These are phyloP conservation scores for Euphrasia confusa DNA, from an alignment of 257 asterid species.

Conservation along the genomic window DNA sequence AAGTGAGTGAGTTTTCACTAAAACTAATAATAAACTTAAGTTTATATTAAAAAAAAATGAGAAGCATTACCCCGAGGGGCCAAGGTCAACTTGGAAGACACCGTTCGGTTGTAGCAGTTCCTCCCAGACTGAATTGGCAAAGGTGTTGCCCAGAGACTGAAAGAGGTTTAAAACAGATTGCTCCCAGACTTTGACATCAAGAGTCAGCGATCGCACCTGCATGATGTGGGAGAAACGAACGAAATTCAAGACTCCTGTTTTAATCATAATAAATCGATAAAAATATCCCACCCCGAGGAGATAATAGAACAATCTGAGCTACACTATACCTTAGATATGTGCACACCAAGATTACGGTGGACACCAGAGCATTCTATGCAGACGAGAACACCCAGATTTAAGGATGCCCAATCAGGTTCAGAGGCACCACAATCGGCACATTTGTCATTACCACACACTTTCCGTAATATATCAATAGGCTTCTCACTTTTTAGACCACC, in stretches of 20 bases:
- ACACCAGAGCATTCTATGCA: constrained; percentile 99
- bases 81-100: constrained; percentile 63
- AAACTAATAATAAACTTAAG: not conserved
- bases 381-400: constrained; percentile 92
- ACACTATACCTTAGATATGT: constrained; percentile 82
- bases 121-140: constrained; percentile 94
- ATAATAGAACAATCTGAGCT: not conserved
- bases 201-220: constrained; percentile 97
- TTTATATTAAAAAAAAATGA: not conserved
- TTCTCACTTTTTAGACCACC: constrained; percentile 62
- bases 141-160: constrained; percentile 88
- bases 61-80: constrained; percentile 55
- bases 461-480: constrained; percentile 76
- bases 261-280: not conserved
- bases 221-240: constrained; percentile 17
- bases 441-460: constrained; percentile 84
- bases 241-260: not conserved
- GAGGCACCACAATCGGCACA: constrained; percentile 97
- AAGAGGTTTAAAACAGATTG: constrained; percentile 84
- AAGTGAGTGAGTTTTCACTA: constrained; percentile 9
- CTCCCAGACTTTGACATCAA: constrained; percentile 98
- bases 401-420: constrained; percentile 99
- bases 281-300: not conserved
- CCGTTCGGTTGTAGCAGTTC: constrained; percentile 69
- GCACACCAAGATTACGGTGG: constrained; percentile 99